Base-by-base conservation (phyloP, 805 yeast species). In the Myxozyma mucilagina region DNA sequence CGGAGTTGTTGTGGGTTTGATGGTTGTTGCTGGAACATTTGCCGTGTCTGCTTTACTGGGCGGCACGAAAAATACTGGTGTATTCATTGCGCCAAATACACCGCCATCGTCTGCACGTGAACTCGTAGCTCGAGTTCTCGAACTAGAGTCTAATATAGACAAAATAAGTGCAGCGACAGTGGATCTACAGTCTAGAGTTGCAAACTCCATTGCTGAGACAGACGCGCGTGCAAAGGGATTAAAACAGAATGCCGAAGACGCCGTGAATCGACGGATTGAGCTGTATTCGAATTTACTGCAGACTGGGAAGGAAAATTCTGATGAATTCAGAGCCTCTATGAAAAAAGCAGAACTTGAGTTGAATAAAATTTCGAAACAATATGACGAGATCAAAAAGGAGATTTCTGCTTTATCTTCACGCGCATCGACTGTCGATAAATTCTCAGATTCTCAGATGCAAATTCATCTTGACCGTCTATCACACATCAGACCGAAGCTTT, bases 81-180 rank as follows among this genome's bases (percentile, higher is more conserved):
- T 39, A 16, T 61, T 42, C 35, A 24, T 42, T 1, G 42, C 50
- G 2, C 65, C 65, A 20, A n/a, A 29, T 3, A 29, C 34, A 9
- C 52, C 56, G 6, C 65, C 64, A 6, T 24, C 45, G 34, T 29
- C 59, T 5, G 20, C 29, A 18, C 59, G 54, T 16, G 66, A 63
- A 35, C 49, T 49, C 5, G 24, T 56, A 14, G 34, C 11, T 9
- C 58, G 66, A 4, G 50, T 63, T 4, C 36, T 63, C 1, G 50
- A 56, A 4, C n/a, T 63, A 11, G 66, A 63, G 42, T 1, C 41
- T 13, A 43, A 51, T 38, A 41, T 63, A 18, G 54, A 47, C 7
- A 45, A 13, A 45, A 11, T 63, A 6, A 29, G 52, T 8, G 3
- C 41, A 2, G 53, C 61, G 11, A 48, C 65, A 10, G 49, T 43